A percentile compares a stretch with the other conserved stretches of the same genome.
Evolutionary conservation across 805 yeast species (phyloP).

Genomic region (Cyberlindnera veronae): DNA sequence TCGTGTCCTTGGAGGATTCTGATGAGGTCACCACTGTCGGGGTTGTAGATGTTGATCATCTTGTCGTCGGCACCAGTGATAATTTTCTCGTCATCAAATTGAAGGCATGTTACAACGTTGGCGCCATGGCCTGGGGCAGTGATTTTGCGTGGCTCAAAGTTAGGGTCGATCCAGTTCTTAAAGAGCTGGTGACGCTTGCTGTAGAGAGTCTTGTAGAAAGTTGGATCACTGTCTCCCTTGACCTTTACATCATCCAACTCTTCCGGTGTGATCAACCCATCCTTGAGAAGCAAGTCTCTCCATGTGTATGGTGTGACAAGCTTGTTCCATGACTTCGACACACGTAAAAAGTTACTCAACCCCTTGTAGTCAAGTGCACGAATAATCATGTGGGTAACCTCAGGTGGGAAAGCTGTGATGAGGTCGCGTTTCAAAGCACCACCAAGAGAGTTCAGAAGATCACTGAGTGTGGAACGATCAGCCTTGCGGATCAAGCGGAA

Average conservation of each 20-base stretch:
- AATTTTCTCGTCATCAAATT: conserved; percentile 85
- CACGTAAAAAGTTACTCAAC: conserved; percentile 57
- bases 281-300: conserved; percentile 61
- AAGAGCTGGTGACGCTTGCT: conserved; percentile 28
- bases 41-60: conserved; percentile 74
- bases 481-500: conserved; percentile 54
- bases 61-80: conserved; percentile 92
- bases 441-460: conserved; percentile 49
- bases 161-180: conserved; percentile 77
- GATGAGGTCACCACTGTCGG: conserved; percentile 63
- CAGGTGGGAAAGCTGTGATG: conserved; percentile 66
- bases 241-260: conserved; percentile 36
- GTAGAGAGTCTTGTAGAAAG: conserved; percentile 15
- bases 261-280: conserved; percentile 49
- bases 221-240: conserved; percentile 5
- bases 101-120: conserved; percentile 91
- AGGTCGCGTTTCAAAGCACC: conserved; percentile 69
- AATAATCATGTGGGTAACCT: conserved; percentile 64
- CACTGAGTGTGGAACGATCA: conserved; percentile 58
- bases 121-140: conserved; percentile 68
- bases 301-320: conserved; percentile 66
- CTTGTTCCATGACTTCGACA: conserved; percentile 66
- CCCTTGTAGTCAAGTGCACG: conserved; percentile 60
- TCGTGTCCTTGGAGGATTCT: conserved; percentile 79
- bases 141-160: conserved; percentile 61